Conservation (phyloP, 2,329 filamentous ascomycete genomes). For the Didymella exigua region DNA sequence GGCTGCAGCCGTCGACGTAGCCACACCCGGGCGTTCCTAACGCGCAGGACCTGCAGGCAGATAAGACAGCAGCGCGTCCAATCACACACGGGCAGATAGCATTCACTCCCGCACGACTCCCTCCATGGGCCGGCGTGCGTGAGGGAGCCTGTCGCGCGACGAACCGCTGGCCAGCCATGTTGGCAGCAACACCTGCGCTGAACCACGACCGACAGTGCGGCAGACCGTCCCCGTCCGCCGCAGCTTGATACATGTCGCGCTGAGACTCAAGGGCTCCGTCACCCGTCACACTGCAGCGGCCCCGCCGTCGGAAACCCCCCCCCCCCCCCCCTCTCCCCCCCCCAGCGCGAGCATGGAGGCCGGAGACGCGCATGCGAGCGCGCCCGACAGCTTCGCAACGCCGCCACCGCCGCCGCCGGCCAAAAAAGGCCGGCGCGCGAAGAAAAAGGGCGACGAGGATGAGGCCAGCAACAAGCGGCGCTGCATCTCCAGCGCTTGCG, state of each 20-base stretch:
- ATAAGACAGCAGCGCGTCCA: slow-evolving; percentile 24
- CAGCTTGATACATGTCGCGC: slow-evolving; percentile 35
- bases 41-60: slow-evolving; percentile 5
- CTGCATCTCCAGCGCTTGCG: slow-evolving; percentile 50
- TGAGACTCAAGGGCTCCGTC: slow-evolving; percentile 7
- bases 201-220: slow-evolving; percentile 21
- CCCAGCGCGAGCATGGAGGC: slow-evolving; percentile 23
- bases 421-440: slow-evolving; percentile 44
- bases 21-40: background rate
- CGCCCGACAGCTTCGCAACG: background rate
- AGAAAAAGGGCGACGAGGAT: slow-evolving; percentile 45
- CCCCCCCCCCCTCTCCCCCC: no score
- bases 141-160: slow-evolving; percentile 10
- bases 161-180: slow-evolving; percentile 26
- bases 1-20: slow-evolving; percentile 11
- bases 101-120: background rate
- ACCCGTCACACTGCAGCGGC: slow-evolving; percentile 17
- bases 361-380: slow-evolving; percentile 8
- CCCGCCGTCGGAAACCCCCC: slow-evolving; percentile 24
- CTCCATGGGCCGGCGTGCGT: slow-evolving; percentile 19
- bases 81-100: slow-evolving; percentile 16
- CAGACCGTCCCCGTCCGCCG: slow-evolving; percentile 16
- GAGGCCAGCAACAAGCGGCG: slow-evolving; percentile 52
- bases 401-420: slow-evolving; percentile 21
- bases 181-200: slow-evolving; percentile 11